Evolutionary conservation across 257 asterid species (phyloP), one percentile per base, ranked within the genome.

Genomic region (Misopates orontium): DNA sequence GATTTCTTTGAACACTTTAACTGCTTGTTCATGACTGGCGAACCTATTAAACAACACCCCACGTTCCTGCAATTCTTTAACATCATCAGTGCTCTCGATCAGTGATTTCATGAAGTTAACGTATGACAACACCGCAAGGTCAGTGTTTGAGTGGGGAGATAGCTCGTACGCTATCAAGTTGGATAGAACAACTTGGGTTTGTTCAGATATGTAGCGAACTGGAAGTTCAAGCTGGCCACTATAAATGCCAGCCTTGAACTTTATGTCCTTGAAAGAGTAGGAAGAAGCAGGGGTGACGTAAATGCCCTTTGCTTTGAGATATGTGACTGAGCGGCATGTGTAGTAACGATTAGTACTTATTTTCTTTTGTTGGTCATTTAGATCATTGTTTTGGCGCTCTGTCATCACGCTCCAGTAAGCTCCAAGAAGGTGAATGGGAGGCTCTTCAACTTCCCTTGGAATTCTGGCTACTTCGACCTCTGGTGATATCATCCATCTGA

Each of bases 111-210:
- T 79, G 68, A 82, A 73, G 51, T 70, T 67, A 0, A 74, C 49
- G n/a, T 76, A 73, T 0, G 75, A 61, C 10, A 59, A 49, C 20
- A 73, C 67, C 1, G 23, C 67, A 1, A 31, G 25, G 7, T 68
- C 64, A 4, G 64, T 51, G 0, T 8, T 17, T 2, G 56, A 66
- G 17, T 60, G 70, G 78, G 78, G 23, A n/a, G 75, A 72, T 60
- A 72, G 50, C 42, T 82, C 87, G 4, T 70, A 71, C 0, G 83
- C 83, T 4, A 82, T 74, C 51, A 66, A 25, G 62, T 79, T 76
- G 13, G 60, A 44, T 44, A 76, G 62, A 36, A 25, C 25, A 1
- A 50, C 58, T 14, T 19, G 49, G 24, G 64, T 55, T 3, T 45
- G 23, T n/a, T 15, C 8, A 8, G 9, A 13, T 15, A 73, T 21